phyloP scores from a whole-genome alignment of 2,329 filamentous ascomycete species.

The Drechslerella coelobrocha region DNA sequence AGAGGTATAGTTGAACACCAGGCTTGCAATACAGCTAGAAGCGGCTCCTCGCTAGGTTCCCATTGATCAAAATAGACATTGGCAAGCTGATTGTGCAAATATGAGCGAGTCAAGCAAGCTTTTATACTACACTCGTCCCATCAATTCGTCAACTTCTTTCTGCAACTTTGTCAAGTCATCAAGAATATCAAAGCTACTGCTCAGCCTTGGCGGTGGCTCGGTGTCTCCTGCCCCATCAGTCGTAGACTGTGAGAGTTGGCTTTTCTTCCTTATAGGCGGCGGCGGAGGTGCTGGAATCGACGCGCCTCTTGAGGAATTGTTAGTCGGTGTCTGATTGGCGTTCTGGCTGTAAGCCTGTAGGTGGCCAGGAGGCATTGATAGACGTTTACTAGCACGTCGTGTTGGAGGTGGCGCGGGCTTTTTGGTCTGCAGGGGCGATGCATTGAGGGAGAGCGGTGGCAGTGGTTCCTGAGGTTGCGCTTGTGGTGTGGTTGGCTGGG shows the following conservation, averaged over 20 bases:
- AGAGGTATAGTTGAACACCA: too few relatives aligned
- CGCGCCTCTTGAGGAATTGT: conserved; percentile 39
- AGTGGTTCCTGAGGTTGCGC: conserved; percentile 21
- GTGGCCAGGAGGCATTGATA: conserved; percentile 33
- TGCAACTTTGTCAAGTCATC: conserved; percentile 75
- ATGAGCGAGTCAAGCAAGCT: background rate
- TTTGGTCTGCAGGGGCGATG: conserved; percentile 34
- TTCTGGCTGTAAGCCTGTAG: conserved; percentile 13
- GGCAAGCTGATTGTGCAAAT: background rate
- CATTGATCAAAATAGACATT: too few relatives aligned
- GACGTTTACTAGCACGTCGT: conserved; percentile 41
- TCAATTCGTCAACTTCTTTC: conserved; percentile 74
- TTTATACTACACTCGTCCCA: conserved; percentile 58
- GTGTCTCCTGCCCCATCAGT: conserved; percentile 39
- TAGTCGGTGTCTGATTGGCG: conserved; percentile 52
- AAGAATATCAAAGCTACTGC: conserved; percentile 66
- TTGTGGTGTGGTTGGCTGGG: conserved; percentile 29
- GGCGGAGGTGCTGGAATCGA: conserved; percentile 46
- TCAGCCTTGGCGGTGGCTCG: conserved; percentile 52
- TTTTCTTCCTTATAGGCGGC: conserved; percentile 38
- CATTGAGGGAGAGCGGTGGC: conserved; percentile 25
- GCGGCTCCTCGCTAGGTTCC: too few relatives aligned
- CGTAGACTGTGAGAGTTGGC: conserved; percentile 35
- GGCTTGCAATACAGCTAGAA: too few relatives aligned
- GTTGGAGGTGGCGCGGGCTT: conserved; percentile 37